Base-by-base conservation (phyloP, 176 grass and related monocot genomes). In the Raddia distichophylla region DNA sequence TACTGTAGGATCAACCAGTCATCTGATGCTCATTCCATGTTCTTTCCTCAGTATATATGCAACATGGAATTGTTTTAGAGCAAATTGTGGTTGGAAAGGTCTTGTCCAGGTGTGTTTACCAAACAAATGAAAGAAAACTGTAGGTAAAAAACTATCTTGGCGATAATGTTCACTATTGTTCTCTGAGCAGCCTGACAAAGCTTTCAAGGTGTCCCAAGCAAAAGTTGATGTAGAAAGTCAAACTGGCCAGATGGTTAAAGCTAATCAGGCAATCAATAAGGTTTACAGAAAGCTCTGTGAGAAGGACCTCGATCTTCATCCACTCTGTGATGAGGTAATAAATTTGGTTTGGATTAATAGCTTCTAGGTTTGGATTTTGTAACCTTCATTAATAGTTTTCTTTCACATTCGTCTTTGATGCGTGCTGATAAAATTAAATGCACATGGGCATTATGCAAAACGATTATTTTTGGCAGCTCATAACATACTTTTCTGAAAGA, bases 11-110 rank as follows among this genome's bases (percentile, higher is more conserved):
- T 37, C 3, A 49, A 14, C 32, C 17, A 42, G 18, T 50, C 37
- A 62, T 82, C 45, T 89, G 47, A 76, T 17, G 2, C 67, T 66
- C 54, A 17, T 79, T 78, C 10, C 69, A 53, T 85, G 70, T 33
- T 85, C 20, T 81, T 88, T 79, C 64, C 51, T 64, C 82, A 99
- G 96, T 58, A 17, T 1, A 12, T 69, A 62, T 11, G 91, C 93
- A 35, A 19, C 60, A 10, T 99, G 96, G 96, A 77, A 20, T 33
- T 99, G 96, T 65, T 99, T 99, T 67, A 90, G 93, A 87, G 73
- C 83, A 5, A 93, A 5, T 32, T 99, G 96, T 87, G 96, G 93
- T 51, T 99, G 87, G 93, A 90, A 63, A 68, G 96, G 96, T 80
- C 5, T 2, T 83, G 48, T 66, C 34, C 40, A 79, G 83, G 95